These are phyloP conservation scores for Solanum hybrid DNA, from an alignment of 305 asterid species.

Conservation along the genomic window DNA sequence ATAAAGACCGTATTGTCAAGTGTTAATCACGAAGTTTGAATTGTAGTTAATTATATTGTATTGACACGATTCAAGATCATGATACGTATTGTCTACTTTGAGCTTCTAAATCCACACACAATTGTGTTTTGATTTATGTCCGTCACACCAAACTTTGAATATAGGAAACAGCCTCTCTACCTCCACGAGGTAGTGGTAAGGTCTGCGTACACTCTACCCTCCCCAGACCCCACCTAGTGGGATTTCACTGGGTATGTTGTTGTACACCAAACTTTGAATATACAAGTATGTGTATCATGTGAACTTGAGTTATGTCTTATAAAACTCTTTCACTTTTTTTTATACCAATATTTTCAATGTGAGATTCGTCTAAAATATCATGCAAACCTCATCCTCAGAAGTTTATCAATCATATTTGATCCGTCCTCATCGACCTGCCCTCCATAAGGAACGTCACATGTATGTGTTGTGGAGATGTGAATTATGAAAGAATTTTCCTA, in stretches of 20 bases:
- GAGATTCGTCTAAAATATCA: not conserved
- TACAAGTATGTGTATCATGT: not conserved
- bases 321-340: not conserved
- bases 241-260: no score
- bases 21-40: not conserved
- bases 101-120: accelerated
- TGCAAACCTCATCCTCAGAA: no score
- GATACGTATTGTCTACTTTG: not conserved
- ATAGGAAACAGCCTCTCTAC: no score
- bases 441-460: not conserved
- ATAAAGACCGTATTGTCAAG: not conserved
- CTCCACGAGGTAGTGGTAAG: no score
- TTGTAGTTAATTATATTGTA: not conserved
- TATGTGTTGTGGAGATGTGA: not conserved
- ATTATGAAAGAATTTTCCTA: not conserved
- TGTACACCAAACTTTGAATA: accelerated
- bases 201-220: no score
- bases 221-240: no score
- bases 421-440: accelerated
- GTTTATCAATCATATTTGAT: not conserved
- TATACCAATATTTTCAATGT: not conserved
- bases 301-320: not conserved
- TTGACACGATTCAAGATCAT: not conserved
- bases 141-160: accelerated
- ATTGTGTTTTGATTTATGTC: no score